phyloP scores from a whole-genome alignment of 2,329 filamentous ascomycete genomes.

The Zopfia rhizophila region DNA sequence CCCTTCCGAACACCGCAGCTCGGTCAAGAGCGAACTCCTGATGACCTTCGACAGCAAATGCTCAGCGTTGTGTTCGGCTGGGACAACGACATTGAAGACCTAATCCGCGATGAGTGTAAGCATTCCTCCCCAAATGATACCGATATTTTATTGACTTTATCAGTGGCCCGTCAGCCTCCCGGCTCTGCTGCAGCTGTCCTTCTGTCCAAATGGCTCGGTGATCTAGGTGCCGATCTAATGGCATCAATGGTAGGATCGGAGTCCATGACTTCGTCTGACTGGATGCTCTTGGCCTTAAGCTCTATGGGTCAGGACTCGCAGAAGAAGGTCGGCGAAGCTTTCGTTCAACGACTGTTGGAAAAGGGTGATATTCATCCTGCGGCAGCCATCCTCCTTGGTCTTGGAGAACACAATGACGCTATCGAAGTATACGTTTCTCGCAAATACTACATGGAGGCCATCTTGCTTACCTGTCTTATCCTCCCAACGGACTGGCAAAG shows the following conservation, averaged over 20 bases:
- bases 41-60: constrained; percentile 90
- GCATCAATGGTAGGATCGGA: constrained; percentile 77
- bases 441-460: constrained; percentile 89
- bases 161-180: constrained; percentile 73
- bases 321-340: constrained; percentile 89
- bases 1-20: constrained; percentile 78
- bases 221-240: constrained; percentile 84
- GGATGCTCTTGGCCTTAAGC: constrained; percentile 94
- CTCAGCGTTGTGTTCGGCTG: constrained; percentile 94
- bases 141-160: constrained; percentile 24
- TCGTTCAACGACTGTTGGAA: constrained; percentile 89
- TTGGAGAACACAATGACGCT: constrained; percentile 92
- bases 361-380: constrained; percentile 91
- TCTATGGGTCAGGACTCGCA: constrained; percentile 82
- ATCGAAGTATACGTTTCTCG: constrained; percentile 97
- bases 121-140: constrained; percentile 17
- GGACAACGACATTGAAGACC: constrained; percentile 82
- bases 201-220: constrained; percentile 91
- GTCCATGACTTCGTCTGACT: constrained; percentile 92
- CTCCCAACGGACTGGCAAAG: constrained; percentile 91
- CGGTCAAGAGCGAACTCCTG: constrained; percentile 59
- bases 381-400: constrained; percentile 89
- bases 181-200: constrained; percentile 84
- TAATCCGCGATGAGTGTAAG: constrained; percentile 83
- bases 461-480: constrained; percentile 85